Base-by-base conservation (phyloP, 2,329 filamentous ascomycete species). In the Ophiobolus disseminans region DNA sequence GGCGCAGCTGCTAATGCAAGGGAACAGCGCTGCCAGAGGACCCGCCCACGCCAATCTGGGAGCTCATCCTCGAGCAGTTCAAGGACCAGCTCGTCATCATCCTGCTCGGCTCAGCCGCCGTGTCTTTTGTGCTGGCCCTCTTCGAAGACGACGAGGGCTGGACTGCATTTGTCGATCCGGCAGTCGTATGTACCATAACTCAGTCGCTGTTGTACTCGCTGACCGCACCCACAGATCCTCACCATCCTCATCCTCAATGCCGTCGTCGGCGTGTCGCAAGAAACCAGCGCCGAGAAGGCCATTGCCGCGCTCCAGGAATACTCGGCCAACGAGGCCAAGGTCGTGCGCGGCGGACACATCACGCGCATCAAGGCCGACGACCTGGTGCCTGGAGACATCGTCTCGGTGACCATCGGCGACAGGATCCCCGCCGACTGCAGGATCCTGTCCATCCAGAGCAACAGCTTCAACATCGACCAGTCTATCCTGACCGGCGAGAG, bases 281-380 rank as follows among this genome's bases (percentile, higher is more conserved):
- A 99, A 80, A 97, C 90, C 76, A 97, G 92, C 70, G 94, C 94
- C 59, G 94, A 99, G 75, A 97, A 97, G 79, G 94, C 94, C 41
- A 99, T 99, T 72, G 92, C 94, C 20, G 94, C 94, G 35, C 84
- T 99, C 48, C 94, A 99, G 77, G 93, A 99, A 83, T 99, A 99
- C 78, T 97, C 93, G 22, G 94, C 94, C 68, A 99, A 97, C 76
- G 91, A 96, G 75, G 93, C 94, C 63, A 99, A 93, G 72, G 93
- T 96, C 43, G 75, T 96, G 50, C 89, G 94, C 66, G 87, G 93
- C 77, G 91, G 93, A 40, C 84, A 87, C 63, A 80, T 93, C 55
- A 85, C 86, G 58, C 86, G 89, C 60, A 79, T 99, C 77, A 96
- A 94, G 80, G 94, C 94, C n/a, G 94, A 99, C 67, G 91, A 97